Conservation (phyloP, 257 asterid genomes). For the Plantago elongata region DNA sequence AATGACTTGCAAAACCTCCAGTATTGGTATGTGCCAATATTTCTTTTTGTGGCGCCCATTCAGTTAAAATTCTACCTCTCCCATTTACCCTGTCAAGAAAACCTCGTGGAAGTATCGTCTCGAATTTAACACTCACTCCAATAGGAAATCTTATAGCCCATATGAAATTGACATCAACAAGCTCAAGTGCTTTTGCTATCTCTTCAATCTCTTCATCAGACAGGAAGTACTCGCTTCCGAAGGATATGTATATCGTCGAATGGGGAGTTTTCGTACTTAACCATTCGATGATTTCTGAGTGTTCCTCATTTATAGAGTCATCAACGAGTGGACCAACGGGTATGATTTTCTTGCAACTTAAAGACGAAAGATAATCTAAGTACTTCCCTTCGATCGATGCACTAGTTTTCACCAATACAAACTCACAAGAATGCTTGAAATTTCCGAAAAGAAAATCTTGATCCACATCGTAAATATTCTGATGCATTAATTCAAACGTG, state of each 20-base stretch:
- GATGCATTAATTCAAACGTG: background rate
- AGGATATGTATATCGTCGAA: slow-evolving; percentile 36
- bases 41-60: slow-evolving; percentile 40
- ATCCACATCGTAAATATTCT: slow-evolving; percentile 7
- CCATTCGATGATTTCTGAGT: slow-evolving; percentile 30
- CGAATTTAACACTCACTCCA: background rate
- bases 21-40: slow-evolving; percentile 32
- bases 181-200: slow-evolving; percentile 39
- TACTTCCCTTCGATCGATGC: slow-evolving; percentile 32
- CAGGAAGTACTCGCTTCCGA: slow-evolving; percentile 47
- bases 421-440: slow-evolving; percentile 22
- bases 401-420: slow-evolving; percentile 30
- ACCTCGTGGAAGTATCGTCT: slow-evolving; percentile 25
- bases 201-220: slow-evolving; percentile 31
- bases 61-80: slow-evolving; percentile 27
- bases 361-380: slow-evolving; percentile 23
- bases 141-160: slow-evolving; percentile 38
- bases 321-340: slow-evolving; percentile 33
- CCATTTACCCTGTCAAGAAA: slow-evolving; percentile 33
- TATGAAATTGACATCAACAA: slow-evolving; percentile 29
- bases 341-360: slow-evolving; percentile 17
- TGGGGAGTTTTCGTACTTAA: slow-evolving; percentile 18
- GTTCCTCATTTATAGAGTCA: background rate
- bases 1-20: slow-evolving; percentile 42
- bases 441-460: slow-evolving; percentile 11